phyloP scores from a whole-genome alignment of 352 stramenopile species.

The Phytopythium sindhum region DNA sequence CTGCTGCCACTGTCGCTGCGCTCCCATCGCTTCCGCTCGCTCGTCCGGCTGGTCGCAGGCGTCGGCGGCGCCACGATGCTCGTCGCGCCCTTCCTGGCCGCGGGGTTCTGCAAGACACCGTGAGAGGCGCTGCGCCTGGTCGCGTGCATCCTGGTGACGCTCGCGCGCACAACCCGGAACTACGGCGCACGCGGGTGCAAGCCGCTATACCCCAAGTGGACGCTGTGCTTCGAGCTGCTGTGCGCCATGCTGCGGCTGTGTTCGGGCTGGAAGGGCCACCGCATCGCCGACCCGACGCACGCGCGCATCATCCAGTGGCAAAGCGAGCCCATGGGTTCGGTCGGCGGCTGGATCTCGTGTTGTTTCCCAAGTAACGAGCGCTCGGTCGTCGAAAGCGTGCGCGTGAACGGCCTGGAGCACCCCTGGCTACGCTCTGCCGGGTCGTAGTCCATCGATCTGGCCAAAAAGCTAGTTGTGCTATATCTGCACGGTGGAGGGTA shows the following conservation, averaged over 20 bases:
- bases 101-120: constrained; percentile 23
- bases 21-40: background rate
- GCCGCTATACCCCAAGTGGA: constrained; percentile 42
- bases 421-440: constrained; percentile 30
- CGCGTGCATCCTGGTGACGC: constrained; percentile 13
- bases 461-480: constrained; percentile 24
- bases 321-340: constrained; percentile 22
- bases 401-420: constrained; percentile 33
- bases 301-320: constrained; percentile 29
- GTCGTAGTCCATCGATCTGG: background rate
- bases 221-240: constrained; percentile 37
- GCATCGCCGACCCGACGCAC: constrained; percentile 19
- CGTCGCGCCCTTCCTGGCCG: background rate
- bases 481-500: constrained; percentile 49
- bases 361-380: constrained; percentile 9
- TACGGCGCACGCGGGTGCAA: constrained; percentile 27
- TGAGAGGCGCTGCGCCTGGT: constrained; percentile 18
- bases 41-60: background rate
- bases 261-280: constrained; percentile 22
- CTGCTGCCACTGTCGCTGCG: background rate
- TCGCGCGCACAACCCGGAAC: constrained; percentile 10
- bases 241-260: constrained; percentile 21
- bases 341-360: constrained; percentile 26
- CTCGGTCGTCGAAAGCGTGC: constrained; percentile 20
- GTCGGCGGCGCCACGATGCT: background rate